Conservation (phyloP, 2,329 filamentous ascomycete genomes). For the Diatrype stigma region DNA sequence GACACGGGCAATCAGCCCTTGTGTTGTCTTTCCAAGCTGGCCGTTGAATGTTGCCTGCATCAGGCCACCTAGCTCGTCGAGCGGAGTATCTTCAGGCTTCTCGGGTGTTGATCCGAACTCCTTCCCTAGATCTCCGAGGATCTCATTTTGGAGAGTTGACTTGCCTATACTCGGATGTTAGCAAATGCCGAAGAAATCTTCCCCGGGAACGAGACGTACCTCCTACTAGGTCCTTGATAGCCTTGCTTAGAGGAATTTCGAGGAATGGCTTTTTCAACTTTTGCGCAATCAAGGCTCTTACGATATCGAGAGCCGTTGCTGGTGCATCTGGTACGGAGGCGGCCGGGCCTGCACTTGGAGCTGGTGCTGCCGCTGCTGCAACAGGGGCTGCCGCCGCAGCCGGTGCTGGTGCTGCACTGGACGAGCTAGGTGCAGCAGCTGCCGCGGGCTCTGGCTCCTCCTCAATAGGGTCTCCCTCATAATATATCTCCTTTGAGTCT, state of each 20-base stretch:
- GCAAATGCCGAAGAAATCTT: conserved; percentile 1
- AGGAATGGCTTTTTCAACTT: conserved; percentile 93
- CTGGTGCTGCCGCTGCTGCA: conserved; percentile 48
- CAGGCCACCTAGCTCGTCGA: conserved; percentile 89
- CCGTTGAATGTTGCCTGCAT: conserved; percentile 99
- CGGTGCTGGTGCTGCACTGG: conserved; percentile 39
- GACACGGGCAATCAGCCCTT: conserved; percentile 85
- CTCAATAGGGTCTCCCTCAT: conserved; percentile 91
- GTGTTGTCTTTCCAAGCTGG: conserved; percentile 94
- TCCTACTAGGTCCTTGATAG: conserved; percentile 97
- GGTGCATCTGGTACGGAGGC: conserved; percentile 82
- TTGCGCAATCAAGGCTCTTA: conserved; percentile 86
- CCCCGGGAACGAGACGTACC: conserved; percentile 53
- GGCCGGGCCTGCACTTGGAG: conserved; percentile 77
- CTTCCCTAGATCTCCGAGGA: conserved; percentile 94
- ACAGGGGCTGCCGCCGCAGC: conserved; percentile 51
- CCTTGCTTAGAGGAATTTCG: conserved; percentile 90
- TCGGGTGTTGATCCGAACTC: conserved; percentile 98
- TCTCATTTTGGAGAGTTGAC: conserved; percentile 97
- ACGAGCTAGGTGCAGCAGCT: conserved; percentile 36
- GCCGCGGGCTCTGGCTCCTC: conserved; percentile 72
- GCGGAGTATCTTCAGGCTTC: conserved; percentile 94
- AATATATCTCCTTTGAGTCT: conserved; percentile 98
- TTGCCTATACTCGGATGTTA: conserved; percentile 60
- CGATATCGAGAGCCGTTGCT: conserved; percentile 82